Evolutionary conservation across 2,329 filamentous ascomycete species (phyloP).

Genomic region (Dissoconium aciculare): DNA sequence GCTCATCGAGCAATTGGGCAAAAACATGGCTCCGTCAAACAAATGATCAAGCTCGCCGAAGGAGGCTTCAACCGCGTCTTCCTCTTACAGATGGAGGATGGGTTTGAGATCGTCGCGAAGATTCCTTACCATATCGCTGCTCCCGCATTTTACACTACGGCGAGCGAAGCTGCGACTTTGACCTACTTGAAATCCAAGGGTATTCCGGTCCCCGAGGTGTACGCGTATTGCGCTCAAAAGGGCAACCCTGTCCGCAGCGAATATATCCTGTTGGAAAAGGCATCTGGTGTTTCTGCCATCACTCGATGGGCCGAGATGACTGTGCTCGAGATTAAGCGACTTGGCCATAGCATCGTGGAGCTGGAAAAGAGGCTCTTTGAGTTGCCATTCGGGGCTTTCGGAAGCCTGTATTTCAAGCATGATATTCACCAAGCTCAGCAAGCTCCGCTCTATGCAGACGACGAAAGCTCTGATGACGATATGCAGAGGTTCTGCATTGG

Average conservation of each 20-base stretch:
- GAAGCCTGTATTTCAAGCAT: slow-evolving; percentile 22
- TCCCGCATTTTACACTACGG: slow-evolving; percentile 1
- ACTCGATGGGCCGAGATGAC: slow-evolving; percentile 8
- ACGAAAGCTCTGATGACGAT: not conserved
- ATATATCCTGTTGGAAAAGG: slow-evolving; percentile 10
- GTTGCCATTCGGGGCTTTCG: slow-evolving; percentile 5
- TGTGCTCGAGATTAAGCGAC: slow-evolving; percentile 1
- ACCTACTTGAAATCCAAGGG: slow-evolving; percentile 5
- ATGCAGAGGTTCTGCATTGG: not conserved
- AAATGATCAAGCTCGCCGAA: slow-evolving; percentile 23
- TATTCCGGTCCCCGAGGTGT: slow-evolving; percentile 8
- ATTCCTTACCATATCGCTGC: slow-evolving; percentile 2
- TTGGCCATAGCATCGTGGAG: slow-evolving; percentile 9
- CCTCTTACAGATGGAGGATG: slow-evolving; percentile 6
- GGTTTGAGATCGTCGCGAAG: slow-evolving; percentile 1
- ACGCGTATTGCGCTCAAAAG: slow-evolving; percentile 5
- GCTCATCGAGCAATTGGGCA: slow-evolving; percentile 5
- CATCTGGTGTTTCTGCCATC: slow-evolving; percentile 5
- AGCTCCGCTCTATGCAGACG: not conserved
- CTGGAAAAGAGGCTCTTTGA: slow-evolving; percentile 1
- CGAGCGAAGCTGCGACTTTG: slow-evolving; percentile 11
- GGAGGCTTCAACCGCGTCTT: slow-evolving; percentile 26
- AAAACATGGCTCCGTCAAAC: not conserved
- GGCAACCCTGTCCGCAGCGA: slow-evolving; percentile 9
- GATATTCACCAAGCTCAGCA: slow-evolving; percentile 9